Evolutionary conservation across 768 basidiomycete genomes (phyloP), one percentile per base, ranked within the genome.

Genomic region (Amyloporia xantha): DNA sequence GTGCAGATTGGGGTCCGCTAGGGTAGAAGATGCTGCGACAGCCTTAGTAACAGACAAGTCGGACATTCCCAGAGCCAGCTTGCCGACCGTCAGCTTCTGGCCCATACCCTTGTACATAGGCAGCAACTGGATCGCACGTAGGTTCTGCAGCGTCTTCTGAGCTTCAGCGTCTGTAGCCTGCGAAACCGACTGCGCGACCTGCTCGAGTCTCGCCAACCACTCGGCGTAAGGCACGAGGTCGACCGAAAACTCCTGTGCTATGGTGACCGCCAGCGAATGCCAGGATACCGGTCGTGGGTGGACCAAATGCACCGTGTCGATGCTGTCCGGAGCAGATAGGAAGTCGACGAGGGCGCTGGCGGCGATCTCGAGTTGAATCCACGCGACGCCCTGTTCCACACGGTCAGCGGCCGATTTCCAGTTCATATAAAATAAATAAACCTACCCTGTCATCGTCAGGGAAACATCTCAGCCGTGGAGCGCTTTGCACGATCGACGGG

Each of bases 401-500:
- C 9, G 33, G 10, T 10, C 33, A 13, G 41, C 17, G 19, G 36
- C 10, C 27, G 11, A 50, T 10, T 27, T 21, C 25, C 5, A 3
- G n/a, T n/a, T 10, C 15, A 4, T 1, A 38, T 6, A 3, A 4
- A 26, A 12, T 5, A 24, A 41, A 17, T 3, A 12, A 1, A 19
- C 42, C 9, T 25, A 44, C 42, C 15, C 42, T 30, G 4, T 12
- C 26, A 19, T 44, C 42, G n/a, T 26, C 42, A 12, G 42, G 42
- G 42, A 44, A 28, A 17, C 24, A 26, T 5, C 42, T 27, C 25
- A 44, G 5, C 4, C 3, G 12, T 4, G 27, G 4, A 17, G 42
- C 42, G 27, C 42, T 44, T 27, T 62, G 61, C 3, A 74, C 57
- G 9, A 76, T 53, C 24, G 59, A 55, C 1, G 74, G 72, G 21